phyloP scores from a whole-genome alignment of 352 stramenopile genomes.

The Globisporangium carolinianum region DNA sequence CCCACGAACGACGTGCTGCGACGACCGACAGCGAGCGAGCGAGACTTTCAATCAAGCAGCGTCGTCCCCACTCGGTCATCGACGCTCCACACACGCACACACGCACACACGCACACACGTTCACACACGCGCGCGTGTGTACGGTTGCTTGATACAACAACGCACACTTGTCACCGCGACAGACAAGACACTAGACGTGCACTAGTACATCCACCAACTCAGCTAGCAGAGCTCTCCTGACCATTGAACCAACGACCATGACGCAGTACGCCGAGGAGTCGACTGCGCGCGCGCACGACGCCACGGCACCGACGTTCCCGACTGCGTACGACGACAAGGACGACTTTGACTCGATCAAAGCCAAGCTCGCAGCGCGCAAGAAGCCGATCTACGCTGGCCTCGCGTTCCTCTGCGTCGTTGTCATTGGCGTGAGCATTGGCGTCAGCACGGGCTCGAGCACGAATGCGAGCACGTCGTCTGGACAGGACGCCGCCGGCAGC shows the following conservation, averaged over 20 bases:
- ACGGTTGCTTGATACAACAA: slow-evolving; percentile 1
- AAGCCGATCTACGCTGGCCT: slow-evolving; percentile 62
- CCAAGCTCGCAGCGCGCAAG: slow-evolving; percentile 37
- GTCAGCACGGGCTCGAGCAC: slow-evolving; percentile 9
- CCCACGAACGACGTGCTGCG: too few species aligned
- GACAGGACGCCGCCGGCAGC: not conserved
- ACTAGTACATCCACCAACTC: not conserved
- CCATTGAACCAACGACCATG: slow-evolving; percentile 11
- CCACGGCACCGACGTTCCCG: slow-evolving; percentile 11
- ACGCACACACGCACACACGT: too few species aligned
- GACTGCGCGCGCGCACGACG: slow-evolving; percentile 34
- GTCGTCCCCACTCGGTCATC: not conserved
- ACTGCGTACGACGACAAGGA: slow-evolving; percentile 50
- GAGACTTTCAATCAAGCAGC: not conserved
- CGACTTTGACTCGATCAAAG: slow-evolving; percentile 33
- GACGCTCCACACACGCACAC: not conserved
- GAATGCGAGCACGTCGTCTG: slow-evolving; percentile 29
- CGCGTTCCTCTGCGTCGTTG: slow-evolving; percentile 41
- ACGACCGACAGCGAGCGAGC: not conserved
- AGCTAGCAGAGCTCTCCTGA: not conserved
- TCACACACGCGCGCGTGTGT: not conserved
- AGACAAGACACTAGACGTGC: not conserved
- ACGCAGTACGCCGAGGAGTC: slow-evolving; percentile 26
- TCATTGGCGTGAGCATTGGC: slow-evolving; percentile 38
- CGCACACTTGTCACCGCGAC: not conserved